Evolutionary conservation across 2,329 filamentous ascomycete genomes (phyloP).

Genomic region (Fusarium bactridioides): DNA sequence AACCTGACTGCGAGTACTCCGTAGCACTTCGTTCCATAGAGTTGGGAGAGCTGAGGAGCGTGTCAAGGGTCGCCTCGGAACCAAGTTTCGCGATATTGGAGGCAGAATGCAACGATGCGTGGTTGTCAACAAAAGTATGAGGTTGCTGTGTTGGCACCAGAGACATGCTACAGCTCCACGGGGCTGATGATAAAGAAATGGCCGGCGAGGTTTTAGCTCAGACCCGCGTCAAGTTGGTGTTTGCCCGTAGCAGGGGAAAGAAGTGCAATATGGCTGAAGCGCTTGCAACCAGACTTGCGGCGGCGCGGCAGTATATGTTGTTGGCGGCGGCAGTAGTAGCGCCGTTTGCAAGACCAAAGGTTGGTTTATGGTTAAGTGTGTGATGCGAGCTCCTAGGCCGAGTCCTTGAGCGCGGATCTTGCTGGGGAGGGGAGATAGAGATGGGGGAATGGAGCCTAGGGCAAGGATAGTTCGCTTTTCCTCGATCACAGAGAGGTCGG

Average conservation of each 20-base stretch:
- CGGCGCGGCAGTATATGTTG: conserved; percentile 49
- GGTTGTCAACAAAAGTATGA: conserved; percentile 44
- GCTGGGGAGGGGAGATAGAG: conserved; percentile 40
- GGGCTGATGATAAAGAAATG: conserved; percentile 41
- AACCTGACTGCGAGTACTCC: conserved; percentile 89
- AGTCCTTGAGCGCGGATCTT: conserved; percentile 47
- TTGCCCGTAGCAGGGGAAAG: conserved; percentile 41
- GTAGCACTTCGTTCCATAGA: conserved; percentile 70
- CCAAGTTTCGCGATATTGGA: conserved; percentile 33
- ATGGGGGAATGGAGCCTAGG: conserved; percentile 40
- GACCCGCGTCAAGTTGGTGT: conserved; percentile 45
- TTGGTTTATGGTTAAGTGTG: conserved; percentile 45
- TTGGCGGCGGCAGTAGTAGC: conserved; percentile 47
- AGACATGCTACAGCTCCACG: conserved; percentile 47
- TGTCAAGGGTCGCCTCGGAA: conserved; percentile 41
- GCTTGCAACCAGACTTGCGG: conserved; percentile 45
- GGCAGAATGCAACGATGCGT: conserved; percentile 34
- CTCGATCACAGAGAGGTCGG: conserved; percentile 44
- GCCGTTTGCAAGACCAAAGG: conserved; percentile 43
- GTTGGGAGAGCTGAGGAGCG: conserved; percentile 40
- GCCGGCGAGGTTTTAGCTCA: conserved; percentile 46
- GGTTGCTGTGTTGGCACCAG: conserved; percentile 46
- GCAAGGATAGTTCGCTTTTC: conserved; percentile 44
- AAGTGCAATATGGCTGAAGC: conserved; percentile 42
- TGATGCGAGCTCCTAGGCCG: conserved; percentile 46